These are phyloP conservation scores for Penicillium corylophilum DNA, from an alignment of 2,329 filamentous ascomycete genomes.

Conservation along the genomic window DNA sequence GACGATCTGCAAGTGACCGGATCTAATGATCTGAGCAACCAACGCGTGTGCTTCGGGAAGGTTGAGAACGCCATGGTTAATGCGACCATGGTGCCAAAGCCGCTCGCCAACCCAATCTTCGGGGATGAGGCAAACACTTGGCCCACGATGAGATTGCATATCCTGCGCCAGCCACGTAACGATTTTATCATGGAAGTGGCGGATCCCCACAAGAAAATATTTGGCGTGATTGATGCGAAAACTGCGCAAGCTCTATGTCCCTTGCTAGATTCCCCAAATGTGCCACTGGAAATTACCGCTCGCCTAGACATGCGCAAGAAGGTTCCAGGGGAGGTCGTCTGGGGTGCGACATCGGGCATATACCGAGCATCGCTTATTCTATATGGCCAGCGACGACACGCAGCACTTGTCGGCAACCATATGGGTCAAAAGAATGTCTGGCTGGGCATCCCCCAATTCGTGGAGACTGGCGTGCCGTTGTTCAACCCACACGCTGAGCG, in stretches of 20 bases:
- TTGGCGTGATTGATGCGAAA: slow-evolving; percentile 71
- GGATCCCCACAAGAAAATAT: slow-evolving; percentile 68
- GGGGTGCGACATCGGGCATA: slow-evolving; percentile 59
- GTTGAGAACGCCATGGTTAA: slow-evolving; percentile 67
- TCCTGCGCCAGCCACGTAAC: slow-evolving; percentile 60
- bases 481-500: slow-evolving; percentile 71
- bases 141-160: slow-evolving; percentile 71
- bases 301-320: slow-evolving; percentile 68
- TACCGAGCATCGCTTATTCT: slow-evolving; percentile 71
- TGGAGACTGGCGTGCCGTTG: slow-evolving; percentile 68
- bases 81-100: slow-evolving; percentile 68
- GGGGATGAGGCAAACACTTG: slow-evolving; percentile 56
- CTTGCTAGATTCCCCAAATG: slow-evolving; percentile 66
- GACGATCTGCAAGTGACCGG: slow-evolving; percentile 46
- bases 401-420: slow-evolving; percentile 64
- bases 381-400: slow-evolving; percentile 71
- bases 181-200: slow-evolving; percentile 65
- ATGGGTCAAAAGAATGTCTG: slow-evolving; percentile 66
- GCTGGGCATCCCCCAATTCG: slow-evolving; percentile 64
- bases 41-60: slow-evolving; percentile 80
- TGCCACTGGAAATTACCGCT: slow-evolving; percentile 68
- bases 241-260: slow-evolving; percentile 68
- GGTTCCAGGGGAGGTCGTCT: slow-evolving; percentile 62
- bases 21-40: slow-evolving; percentile 59
- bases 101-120: slow-evolving; percentile 59